A percentile compares a stretch with the other conserved stretches of the same genome.
These are phyloP conservation scores for Cercospora sesami DNA, from an alignment of 2,329 filamentous ascomycete genomes.

Conservation along the genomic window DNA sequence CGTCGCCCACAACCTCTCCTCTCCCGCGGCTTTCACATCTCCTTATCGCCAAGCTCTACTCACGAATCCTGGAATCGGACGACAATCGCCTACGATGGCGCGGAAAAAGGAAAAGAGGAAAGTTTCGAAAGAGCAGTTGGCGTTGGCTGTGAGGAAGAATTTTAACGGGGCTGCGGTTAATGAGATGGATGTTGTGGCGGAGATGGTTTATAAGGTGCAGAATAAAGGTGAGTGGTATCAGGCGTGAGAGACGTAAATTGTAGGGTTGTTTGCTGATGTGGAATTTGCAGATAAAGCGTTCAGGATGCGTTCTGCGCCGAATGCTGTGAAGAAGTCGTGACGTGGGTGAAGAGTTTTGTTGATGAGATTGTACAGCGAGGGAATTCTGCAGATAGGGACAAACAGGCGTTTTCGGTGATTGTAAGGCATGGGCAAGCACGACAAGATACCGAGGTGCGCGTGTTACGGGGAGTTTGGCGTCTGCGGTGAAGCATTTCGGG, in stretches of 20 bases:
- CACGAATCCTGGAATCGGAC: constrained; percentile 58
- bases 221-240: constrained; percentile 52
- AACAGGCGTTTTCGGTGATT: background rate
- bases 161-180: constrained; percentile 78
- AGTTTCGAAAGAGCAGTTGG: constrained; percentile 71
- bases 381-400: background rate
- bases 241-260: background rate
- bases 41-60: constrained; percentile 53
- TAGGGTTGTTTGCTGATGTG: background rate
- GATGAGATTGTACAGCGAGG: background rate
- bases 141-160: constrained; percentile 72
- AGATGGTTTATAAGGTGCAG: constrained; percentile 71
- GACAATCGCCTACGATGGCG: constrained; percentile 74
- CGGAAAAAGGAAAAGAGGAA: constrained; percentile 63
- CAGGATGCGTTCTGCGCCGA: constrained; percentile 46
- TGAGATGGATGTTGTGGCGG: constrained; percentile 80
- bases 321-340: constrained; percentile 27
- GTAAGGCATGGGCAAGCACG: background rate
- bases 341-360: background rate
- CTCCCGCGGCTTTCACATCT: constrained; percentile 66
- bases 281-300: constrained; percentile 48
- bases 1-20: constrained; percentile 69
- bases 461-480: background rate
- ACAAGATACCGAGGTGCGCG: background rate
- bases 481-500: background rate